Percentiles rank a stretch among this genome's conserved stretches.
phyloP scores from a whole-genome alignment of 305 asterid genomes.

The Coffea humblotiana region DNA sequence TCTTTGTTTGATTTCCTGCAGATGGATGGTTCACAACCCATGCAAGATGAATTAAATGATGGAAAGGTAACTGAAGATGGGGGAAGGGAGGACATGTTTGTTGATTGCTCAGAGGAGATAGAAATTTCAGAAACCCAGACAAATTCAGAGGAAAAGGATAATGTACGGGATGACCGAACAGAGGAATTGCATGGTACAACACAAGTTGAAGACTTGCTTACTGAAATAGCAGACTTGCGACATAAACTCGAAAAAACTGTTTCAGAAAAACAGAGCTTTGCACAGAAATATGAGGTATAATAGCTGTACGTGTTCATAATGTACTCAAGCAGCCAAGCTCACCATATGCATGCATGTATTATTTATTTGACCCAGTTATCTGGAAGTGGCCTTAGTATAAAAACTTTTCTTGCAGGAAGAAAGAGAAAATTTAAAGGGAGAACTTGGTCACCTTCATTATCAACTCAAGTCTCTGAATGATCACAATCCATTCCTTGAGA shows the following conservation, averaged over 20 bases:
- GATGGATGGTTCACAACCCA: conserved; percentile 29
- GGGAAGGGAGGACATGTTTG: conserved; percentile 83
- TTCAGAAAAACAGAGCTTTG: conserved; percentile 53
- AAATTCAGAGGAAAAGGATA: conserved; percentile 52
- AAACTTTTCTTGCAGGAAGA: conserved; percentile 65
- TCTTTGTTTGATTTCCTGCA: conserved; percentile 9
- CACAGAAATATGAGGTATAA: conserved; percentile 62
- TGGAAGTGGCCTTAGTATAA: conserved; percentile 19
- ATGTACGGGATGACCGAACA: conserved; percentile 34
- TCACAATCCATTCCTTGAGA: conserved; percentile 31
- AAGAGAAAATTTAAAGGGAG: conserved; percentile 43
- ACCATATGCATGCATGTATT: not conserved
- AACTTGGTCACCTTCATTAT: conserved; percentile 44
- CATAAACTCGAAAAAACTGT: conserved; percentile 55
- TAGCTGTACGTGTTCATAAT: not conserved
- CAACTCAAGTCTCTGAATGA: conserved; percentile 48
- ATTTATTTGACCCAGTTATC: conserved; percentile 3
- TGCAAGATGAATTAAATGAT: conserved; percentile 38
- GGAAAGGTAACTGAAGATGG: conserved; percentile 59
- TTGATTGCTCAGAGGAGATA: conserved; percentile 94
- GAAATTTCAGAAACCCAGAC: conserved; percentile 69
- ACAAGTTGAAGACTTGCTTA: conserved; percentile 41
- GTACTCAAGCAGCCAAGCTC: not conserved
- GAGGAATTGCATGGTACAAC: conserved; percentile 52
- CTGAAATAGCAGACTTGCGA: conserved; percentile 63